Evolutionary conservation across 2,329 filamentous ascomycete genomes (phyloP).

Genomic region (Amylocarpus encephaloides): DNA sequence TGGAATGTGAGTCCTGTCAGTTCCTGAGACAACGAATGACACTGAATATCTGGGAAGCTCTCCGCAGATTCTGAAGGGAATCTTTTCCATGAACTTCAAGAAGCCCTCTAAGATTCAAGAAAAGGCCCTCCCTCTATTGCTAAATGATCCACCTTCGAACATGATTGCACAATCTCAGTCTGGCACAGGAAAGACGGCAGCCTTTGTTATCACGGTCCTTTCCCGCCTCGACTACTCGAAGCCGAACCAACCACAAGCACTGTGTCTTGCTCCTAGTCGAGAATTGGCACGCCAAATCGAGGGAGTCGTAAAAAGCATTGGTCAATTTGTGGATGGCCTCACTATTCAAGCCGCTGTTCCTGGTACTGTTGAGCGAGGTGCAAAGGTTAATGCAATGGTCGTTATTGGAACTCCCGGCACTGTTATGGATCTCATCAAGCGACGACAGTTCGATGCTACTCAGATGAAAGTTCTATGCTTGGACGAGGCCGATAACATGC

Average conservation of each 20-base stretch:
- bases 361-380: slow-evolving; percentile 61
- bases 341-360: slow-evolving; percentile 78
- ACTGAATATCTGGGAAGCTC: slow-evolving; percentile 35
- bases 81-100: slow-evolving; percentile 77
- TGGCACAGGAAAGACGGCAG: slow-evolving; percentile 94
- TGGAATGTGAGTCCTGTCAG: slow-evolving; percentile 59
- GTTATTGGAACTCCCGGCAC: slow-evolving; percentile 93
- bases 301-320: slow-evolving; percentile 76
- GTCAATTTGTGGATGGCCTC: slow-evolving; percentile 72
- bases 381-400: slow-evolving; percentile 66
- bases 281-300: slow-evolving; percentile 94
- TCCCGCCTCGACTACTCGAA: slow-evolving; percentile 72
- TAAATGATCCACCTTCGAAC: slow-evolving; percentile 80
- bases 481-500: slow-evolving; percentile 98
- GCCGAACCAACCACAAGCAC: slow-evolving; percentile 68
- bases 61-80: slow-evolving; percentile 65
- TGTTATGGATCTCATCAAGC: slow-evolving; percentile 78
- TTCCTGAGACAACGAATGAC: not conserved
- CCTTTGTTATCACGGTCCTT: slow-evolving; percentile 88
- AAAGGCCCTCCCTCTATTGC: slow-evolving; percentile 81
- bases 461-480: slow-evolving; percentile 78
- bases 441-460: slow-evolving; percentile 64
- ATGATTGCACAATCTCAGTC: slow-evolving; percentile 99
- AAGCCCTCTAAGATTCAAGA: slow-evolving; percentile 99
- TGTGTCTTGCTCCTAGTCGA: slow-evolving; percentile 85